Evolutionary conservation across 345 rosid genomes (phyloP).

Genomic region (Leavenworthia alabamica): DNA sequence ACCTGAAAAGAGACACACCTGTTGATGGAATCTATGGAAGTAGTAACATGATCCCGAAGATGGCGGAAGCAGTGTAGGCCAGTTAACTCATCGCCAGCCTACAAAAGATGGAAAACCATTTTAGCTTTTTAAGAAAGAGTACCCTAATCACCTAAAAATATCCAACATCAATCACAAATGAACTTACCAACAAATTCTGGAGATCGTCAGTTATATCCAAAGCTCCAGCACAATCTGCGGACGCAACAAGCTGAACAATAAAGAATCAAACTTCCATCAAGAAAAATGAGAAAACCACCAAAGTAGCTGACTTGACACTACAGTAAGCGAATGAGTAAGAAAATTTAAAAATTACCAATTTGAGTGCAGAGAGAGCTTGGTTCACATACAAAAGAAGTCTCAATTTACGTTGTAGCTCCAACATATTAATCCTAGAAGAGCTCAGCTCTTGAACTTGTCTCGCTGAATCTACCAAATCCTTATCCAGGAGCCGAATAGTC

Average conservation of each 20-base stretch:
- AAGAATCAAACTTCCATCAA: constrained; percentile 24
- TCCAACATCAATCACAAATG: constrained; percentile 7
- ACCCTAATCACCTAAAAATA: constrained; percentile 3
- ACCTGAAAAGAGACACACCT: constrained; percentile 38
- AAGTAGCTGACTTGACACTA: constrained; percentile 5
- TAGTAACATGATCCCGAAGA: constrained; percentile 83
- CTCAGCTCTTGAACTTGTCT: constrained; percentile 69
- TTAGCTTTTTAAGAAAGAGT: neutral
- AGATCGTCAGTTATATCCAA: constrained; percentile 90
- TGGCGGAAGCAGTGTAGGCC: constrained; percentile 98
- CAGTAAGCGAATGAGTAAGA: neutral
- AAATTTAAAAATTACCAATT: constrained; percentile 63
- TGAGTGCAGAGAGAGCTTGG: constrained; percentile 80
- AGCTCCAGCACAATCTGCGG: constrained; percentile 96
- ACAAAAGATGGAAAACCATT: constrained; percentile 15
- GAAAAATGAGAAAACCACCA: constrained; percentile 11
- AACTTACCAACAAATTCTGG: constrained; percentile 73
- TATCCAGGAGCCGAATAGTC: constrained; percentile 71
- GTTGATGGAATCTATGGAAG: constrained; percentile 77
- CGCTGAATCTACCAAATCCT: constrained; percentile 84
- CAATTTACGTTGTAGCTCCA: constrained; percentile 70
- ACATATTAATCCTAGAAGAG: constrained; percentile 57
- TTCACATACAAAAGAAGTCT: constrained; percentile 75
- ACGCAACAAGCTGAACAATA: constrained; percentile 81
- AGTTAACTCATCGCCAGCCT: constrained; percentile 92